Percentiles rank a stretch among this genome's conserved stretches.
Evolutionary conservation across 176 grass and related monocot genomes (phyloP).

Genomic region (Aegilops sharonensis): DNA sequence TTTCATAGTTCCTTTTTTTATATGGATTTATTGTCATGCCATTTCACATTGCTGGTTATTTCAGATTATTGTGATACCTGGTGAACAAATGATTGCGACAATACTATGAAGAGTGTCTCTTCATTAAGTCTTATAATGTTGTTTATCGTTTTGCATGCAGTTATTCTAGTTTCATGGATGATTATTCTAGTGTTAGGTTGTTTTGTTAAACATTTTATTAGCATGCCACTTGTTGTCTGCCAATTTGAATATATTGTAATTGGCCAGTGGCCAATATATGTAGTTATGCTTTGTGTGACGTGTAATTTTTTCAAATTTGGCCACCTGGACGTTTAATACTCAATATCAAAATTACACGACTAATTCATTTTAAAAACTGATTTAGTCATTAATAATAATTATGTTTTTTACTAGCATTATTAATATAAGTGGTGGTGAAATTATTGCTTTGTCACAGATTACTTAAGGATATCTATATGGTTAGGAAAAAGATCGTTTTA

Average conservation of each 20-base stretch:
- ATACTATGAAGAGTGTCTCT: no score
- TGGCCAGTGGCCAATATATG: neutral
- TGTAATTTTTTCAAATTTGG: neutral
- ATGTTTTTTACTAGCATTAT: neutral
- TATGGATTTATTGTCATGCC: neutral
- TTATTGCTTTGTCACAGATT: neutral
- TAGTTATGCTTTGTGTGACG: neutral
- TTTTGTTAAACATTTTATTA: neutral
- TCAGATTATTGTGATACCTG: neutral
- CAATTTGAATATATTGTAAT: neutral
- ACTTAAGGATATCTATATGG: neutral
- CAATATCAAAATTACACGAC: neutral
- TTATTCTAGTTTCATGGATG: neutral
- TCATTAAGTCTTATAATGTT: no score
- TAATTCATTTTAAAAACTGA: neutral
- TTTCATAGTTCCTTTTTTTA: neutral
- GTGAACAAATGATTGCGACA: neutral
- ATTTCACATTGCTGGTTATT: neutral
- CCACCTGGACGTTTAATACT: neutral
- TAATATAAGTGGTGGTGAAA: neutral
- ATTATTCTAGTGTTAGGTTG: neutral
- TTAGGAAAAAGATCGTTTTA: neutral
- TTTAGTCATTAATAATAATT: neutral
- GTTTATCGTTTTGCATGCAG: neutral
- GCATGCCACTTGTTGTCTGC: neutral